Evolutionary conservation across 352 stramenopile species (phyloP).

Genomic region (Pythium aquatile): DNA sequence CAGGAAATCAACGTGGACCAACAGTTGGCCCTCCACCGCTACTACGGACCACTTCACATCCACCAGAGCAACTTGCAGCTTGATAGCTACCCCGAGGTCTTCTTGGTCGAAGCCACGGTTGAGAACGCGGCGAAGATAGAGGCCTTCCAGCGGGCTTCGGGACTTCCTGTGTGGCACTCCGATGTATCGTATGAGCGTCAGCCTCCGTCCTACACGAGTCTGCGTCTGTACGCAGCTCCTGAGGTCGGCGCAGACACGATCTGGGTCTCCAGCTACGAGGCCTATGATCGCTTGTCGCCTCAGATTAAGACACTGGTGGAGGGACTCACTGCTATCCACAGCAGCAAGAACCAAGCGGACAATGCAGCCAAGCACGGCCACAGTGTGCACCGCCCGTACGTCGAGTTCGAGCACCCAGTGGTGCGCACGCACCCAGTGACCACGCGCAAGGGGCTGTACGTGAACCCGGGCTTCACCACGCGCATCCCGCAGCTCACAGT

Average conservation of each 20-base stretch:
- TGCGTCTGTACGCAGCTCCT: constrained; percentile 35
- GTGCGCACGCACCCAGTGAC: constrained; percentile 43
- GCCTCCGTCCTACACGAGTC: constrained; percentile 33
- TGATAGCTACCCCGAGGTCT: constrained; percentile 27
- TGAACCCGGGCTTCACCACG: constrained; percentile 39
- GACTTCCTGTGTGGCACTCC: constrained; percentile 29
- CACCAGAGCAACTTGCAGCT: constrained; percentile 33
- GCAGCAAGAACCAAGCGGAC: constrained; percentile 41
- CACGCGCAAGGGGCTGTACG: constrained; percentile 36
- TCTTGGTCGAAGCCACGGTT: constrained; percentile 27
- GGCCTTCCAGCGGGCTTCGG: neutral
- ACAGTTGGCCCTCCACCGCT: constrained; percentile 27
- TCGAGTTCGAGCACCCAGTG: constrained; percentile 42
- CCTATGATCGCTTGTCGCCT: constrained; percentile 42
- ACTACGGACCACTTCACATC: constrained; percentile 32
- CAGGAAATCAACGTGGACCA: constrained; percentile 26
- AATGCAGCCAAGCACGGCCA: constrained; percentile 21
- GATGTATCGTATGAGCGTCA: constrained; percentile 41
- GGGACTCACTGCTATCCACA: constrained; percentile 42
- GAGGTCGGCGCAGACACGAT: constrained; percentile 39
- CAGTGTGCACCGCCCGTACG: constrained; percentile 32
- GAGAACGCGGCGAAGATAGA: constrained; percentile 25
- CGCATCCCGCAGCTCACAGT: constrained; percentile 38
- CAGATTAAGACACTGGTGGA: constrained; percentile 41
- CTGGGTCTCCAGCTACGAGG: constrained; percentile 42